Percentiles rank a stretch among this genome's conserved stretches.
Evolutionary conservation across 495 filamentous ascomycete genomes (phyloP).

Genomic region (Parmelia sp.): DNA sequence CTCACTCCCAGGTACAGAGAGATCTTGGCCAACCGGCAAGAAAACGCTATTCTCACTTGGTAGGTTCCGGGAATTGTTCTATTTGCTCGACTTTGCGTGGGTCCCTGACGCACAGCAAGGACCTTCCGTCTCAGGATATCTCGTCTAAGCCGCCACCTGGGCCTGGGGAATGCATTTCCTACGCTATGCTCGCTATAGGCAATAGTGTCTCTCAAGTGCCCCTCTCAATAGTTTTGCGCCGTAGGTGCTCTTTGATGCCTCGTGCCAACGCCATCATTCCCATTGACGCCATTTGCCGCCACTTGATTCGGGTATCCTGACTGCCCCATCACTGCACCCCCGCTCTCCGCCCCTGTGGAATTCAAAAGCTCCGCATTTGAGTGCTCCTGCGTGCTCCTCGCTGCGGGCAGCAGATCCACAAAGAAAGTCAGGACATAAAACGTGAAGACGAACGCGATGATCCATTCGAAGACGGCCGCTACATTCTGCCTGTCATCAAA

Average conservation of each 20-base stretch:
- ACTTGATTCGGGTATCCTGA: neutral
- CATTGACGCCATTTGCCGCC: neutral
- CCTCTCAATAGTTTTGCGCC: conserved; percentile 7
- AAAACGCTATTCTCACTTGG: too few species aligned
- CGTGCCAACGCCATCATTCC: neutral
- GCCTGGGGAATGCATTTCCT: neutral
- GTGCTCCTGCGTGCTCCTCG: conserved; percentile 50
- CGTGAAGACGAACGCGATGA: conserved; percentile 83
- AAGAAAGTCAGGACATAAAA: conserved; percentile 85
- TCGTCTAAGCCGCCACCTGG: neutral
- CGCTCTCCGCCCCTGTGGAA: conserved; percentile 27
- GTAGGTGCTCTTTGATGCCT: neutral
- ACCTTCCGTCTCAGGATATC: neutral
- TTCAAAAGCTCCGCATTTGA: conserved; percentile 34
- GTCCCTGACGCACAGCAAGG: neutral
- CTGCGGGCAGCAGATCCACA: conserved; percentile 78
- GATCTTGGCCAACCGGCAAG: too few species aligned
- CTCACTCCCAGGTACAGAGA: neutral
- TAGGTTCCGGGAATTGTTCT: too few species aligned
- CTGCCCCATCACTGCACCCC: neutral
- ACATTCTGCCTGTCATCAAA: conserved; percentile 42
- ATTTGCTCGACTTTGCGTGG: neutral
- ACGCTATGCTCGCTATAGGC: neutral
- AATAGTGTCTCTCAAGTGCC: too few species aligned
- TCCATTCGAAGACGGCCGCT: conserved; percentile 50